Base-by-base conservation (phyloP, 2,329 filamentous ascomycete species). In the Aulographum hederae region DNA sequence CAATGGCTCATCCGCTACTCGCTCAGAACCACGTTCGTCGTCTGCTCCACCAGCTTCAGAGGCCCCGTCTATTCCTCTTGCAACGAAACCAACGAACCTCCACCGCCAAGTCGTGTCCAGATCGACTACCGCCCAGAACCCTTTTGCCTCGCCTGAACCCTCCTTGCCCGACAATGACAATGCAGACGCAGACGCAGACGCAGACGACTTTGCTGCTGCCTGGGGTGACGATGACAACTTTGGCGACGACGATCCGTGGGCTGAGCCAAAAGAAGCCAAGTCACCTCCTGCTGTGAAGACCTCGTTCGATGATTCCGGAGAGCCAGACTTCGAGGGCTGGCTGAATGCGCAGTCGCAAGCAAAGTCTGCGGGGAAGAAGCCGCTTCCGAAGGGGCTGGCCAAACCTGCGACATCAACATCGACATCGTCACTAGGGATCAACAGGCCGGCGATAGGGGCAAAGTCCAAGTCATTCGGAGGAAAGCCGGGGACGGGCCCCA, bases 301-400 rank as follows among this genome's bases (percentile, higher is more conserved):
- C 31, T 65, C 75, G 0, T 86, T 78, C 40, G 80, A 86, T 36
- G 84, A 93, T 42, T 73, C 78, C 17, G 74, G 76, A 3, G 86
- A 98, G 51, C 86, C 86, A 0, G 89, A 95, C 51, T 95, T 98
- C 53, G 86, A 84, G 4, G 85, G 84, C 4, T 95, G 89, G 85
- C 55, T 95, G 15, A 84, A 81, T 10, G 84, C 85, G 10, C 82
- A 94, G 49, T 72, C 78, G 4, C 67, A 75, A 39, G 69, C 78
- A 39, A 94, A 91, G 57, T 64, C 64, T 45, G 52, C 36, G 32
- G 48, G 34, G 2, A 66, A 65, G 43, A 89, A 79, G 41, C 58
- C 75, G 3, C 49, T 95, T 33, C 85, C 86, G 0, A 98, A 92
- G 54, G 86, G 86, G 0, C 51, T 95, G 17, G 57, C 62, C 2